phyloP scores from a whole-genome alignment of 1,284 basidiomycete genomes.

The Cutaneotrichosporon cyanovorans region DNA sequence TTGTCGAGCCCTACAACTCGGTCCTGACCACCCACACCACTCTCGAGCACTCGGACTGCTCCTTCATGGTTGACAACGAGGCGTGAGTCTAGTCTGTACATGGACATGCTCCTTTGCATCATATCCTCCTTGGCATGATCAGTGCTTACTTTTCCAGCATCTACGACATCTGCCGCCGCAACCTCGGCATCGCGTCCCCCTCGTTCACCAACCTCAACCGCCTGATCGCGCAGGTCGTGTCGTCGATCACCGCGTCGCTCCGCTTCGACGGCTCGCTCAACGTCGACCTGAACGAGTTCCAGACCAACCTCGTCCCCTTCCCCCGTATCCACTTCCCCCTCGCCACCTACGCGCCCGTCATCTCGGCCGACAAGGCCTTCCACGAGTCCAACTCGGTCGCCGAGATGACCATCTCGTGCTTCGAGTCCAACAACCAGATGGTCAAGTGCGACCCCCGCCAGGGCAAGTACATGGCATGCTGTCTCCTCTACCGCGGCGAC shows the following conservation, averaged over 20 bases:
- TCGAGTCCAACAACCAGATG: constrained; percentile 98
- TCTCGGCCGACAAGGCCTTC: constrained; percentile 66
- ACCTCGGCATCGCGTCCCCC: constrained; percentile 76
- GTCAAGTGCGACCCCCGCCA: constrained; percentile 93
- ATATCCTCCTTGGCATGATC: neutral
- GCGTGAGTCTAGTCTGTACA: too few relatives aligned
- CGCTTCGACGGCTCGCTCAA: constrained; percentile 97
- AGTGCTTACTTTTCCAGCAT: constrained; percentile 52
- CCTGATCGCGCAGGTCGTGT: constrained; percentile 95
- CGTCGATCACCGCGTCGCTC: constrained; percentile 92
- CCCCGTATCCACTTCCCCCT: constrained; percentile 98
- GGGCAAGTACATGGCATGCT: constrained; percentile 96
- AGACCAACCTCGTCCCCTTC: constrained; percentile 96
- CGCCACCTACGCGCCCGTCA: constrained; percentile 89
- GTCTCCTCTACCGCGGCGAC: constrained; percentile 85
- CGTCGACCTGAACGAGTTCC: constrained; percentile 97
- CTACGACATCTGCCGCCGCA: constrained; percentile 98
- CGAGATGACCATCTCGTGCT: constrained; percentile 98
- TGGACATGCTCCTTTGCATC: too few relatives aligned
- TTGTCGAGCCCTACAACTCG: constrained; percentile 99
- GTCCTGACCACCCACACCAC: constrained; percentile 98
- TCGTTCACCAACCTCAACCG: constrained; percentile 94
- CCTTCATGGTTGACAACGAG: constrained; percentile 98
- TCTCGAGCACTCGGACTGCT: constrained; percentile 98
- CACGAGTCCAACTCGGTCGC: constrained; percentile 97